Evolutionary conservation across 2,329 filamentous ascomycete species (phyloP), one percentile per base, ranked within the genome.

Genomic region (Exophiala sideris): DNA sequence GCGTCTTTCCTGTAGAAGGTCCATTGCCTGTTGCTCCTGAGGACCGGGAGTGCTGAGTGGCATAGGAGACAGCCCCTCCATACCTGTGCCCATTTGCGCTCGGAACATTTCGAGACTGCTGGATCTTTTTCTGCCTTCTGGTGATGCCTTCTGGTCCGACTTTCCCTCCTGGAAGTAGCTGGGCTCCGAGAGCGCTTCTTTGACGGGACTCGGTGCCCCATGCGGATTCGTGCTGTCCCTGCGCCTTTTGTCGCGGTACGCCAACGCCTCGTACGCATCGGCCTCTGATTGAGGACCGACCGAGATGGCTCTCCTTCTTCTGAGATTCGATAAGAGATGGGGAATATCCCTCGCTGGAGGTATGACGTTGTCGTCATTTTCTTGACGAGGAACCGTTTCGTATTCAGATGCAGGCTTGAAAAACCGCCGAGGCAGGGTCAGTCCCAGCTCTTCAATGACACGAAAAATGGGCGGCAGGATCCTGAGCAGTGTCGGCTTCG

Each of bases 211-310:
- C 3, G 48, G 39, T 24, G 50, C 44, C 34, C 48, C 51, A 10
- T 52, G 57, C 16, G 58, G 66, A 50, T 71, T 68, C 4, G 78
- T 73, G 63, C 82, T 86, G 64, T 86, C 81, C 48, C 82, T 76
- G 51, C 85, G 74, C 54, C 78, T 76, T 61, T 86, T 82, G 63
- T 96, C 90, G 16, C 92, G 85, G 67, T 96, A 96, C 5, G 92
- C 94, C 45, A 99, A 78, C 16, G 91, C 90, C 74, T 99, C 94
- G 72, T 96, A 96, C 20, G 91, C 94, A 73, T 99, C 94, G 1
- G 94, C 94, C 57, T 91, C 91, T 42, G 91, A 96, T 72, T 97
- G 94, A 1, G 94, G 94, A 0, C 94, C 94, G 49, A 97, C 82
- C 5, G 91, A 96, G 33, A 97, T 84, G 32, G 91, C 87, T 48